A percentile compares a stretch with the other conserved stretches of the same genome.
These are phyloP conservation scores for Pneumocystis jirovecii DNA, from an alignment of 1,139 yeast genomes.

Conservation along the genomic window DNA sequence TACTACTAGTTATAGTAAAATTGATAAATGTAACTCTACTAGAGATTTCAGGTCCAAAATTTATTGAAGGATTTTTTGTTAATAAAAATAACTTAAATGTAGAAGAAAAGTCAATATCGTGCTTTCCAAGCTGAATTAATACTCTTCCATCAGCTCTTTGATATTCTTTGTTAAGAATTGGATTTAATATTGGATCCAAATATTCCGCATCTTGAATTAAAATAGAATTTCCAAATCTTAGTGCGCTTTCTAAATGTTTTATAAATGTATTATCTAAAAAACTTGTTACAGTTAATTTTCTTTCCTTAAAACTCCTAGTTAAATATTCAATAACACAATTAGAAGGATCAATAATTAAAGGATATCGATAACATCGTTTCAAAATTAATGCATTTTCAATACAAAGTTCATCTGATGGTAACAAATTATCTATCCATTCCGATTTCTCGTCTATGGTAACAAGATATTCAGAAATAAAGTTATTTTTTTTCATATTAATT, in stretches of 20 bases:
- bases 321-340: slow-evolving; percentile 35
- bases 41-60: slow-evolving; percentile 39
- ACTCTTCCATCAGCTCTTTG: slow-evolving; percentile 56
- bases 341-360: slow-evolving; percentile 64
- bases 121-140: slow-evolving; percentile 45
- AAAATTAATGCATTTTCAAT: slow-evolving; percentile 51
- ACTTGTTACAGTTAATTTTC: slow-evolving; percentile 43
- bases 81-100: slow-evolving; percentile 47
- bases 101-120: slow-evolving; percentile 51
- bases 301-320: slow-evolving; percentile 19
- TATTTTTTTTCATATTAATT: slow-evolving; percentile 32
- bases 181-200: slow-evolving; percentile 57
- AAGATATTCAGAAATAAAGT: slow-evolving; percentile 27
- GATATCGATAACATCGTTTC: slow-evolving; percentile 29
- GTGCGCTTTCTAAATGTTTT: slow-evolving; percentile 60
- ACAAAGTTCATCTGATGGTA: slow-evolving; percentile 43
- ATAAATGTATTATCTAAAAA: slow-evolving; percentile 57
- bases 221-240: slow-evolving; percentile 68
- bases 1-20: slow-evolving; percentile 54
- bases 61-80: slow-evolving; percentile 38
- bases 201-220: slow-evolving; percentile 66
- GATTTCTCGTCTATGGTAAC: slow-evolving; percentile 31
- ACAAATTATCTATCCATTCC: slow-evolving; percentile 40
- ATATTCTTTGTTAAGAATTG: slow-evolving; percentile 47
- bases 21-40: slow-evolving; percentile 53